Percentiles rank a stretch among this genome's conserved stretches.
phyloP scores from a whole-genome alignment of 306 rosid species.

The Dryas drummondii region DNA sequence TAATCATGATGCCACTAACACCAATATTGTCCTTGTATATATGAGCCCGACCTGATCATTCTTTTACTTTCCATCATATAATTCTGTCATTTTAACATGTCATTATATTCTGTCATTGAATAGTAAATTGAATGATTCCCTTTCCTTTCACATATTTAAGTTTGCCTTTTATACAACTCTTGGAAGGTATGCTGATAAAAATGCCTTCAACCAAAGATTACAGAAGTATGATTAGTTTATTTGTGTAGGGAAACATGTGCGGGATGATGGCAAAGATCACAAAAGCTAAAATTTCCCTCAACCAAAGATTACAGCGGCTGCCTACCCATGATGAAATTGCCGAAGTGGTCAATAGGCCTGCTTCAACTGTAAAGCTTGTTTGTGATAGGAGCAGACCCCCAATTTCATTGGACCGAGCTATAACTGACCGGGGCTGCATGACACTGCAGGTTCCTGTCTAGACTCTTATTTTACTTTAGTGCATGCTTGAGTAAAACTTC shows the following conservation, averaged over 20 bases:
- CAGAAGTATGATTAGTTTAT: constrained; percentile 71
- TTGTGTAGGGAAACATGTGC: constrained; percentile 56
- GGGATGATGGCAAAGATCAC: constrained; percentile 60
- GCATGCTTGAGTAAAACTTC: neutral
- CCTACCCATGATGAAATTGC: constrained; percentile 67
- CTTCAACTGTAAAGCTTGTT: constrained; percentile 53
- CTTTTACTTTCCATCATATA: too few species aligned
- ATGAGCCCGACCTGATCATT: too few species aligned
- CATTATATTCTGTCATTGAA: too few species aligned
- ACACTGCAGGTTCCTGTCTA: constrained; percentile 51
- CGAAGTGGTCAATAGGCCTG: constrained; percentile 35
- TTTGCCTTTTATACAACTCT: neutral
- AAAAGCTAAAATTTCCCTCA: constrained; percentile 51
- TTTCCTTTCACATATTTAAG: neutral
- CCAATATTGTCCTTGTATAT: too few species aligned
- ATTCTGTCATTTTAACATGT: too few species aligned
- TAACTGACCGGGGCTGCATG: constrained; percentile 47
- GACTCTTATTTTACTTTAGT: neutral
- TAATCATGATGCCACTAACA: too few species aligned
- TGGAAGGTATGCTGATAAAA: constrained; percentile 36
- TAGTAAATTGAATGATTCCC: neutral
- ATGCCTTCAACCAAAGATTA: constrained; percentile 18
- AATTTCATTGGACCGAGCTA: constrained; percentile 53
- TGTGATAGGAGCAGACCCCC: constrained; percentile 50
- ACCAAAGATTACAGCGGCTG: constrained; percentile 37